Base-by-base conservation (phyloP, 176 grass and related monocot genomes). In the Hordeum marinum region DNA sequence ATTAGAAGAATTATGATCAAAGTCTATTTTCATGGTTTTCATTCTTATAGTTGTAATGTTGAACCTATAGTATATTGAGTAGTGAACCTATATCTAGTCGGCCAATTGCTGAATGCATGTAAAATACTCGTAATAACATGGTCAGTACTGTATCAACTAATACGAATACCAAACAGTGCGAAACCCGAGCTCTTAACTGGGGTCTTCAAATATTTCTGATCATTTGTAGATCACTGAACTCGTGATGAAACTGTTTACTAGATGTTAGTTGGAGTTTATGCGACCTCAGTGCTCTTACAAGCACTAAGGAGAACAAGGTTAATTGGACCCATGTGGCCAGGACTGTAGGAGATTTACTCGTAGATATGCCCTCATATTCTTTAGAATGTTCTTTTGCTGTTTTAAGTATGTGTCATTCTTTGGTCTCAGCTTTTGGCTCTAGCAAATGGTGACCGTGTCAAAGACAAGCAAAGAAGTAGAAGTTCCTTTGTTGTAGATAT, bases 391-490 rank as follows among this genome's bases (percentile, higher is more conserved):
- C 23, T 82, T 81, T 82, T 61, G 18, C 37, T 71, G 1, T 86
- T 61, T n/a, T 36, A 48, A 83, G 46, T 48, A 37, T 90, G 23
- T 85, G 43, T 80, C 5, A 72, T 87, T 77, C 36, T 91, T 83
- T 83, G 77, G 81, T 67, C 85, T 41, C 80, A 98, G 95, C 78
- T 98, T 82, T 85, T 98, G 70, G 92, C 95, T 82, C 65, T 98
- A 75, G 92, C 95, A 91, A 98, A 98, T 86, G 95, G 95, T 52
- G 95, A 98, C 77, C 87, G 95, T 63, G 95, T 98, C 67, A 98
- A 98, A 93, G 95, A 98, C 90, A 98, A 87, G 83, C 95, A 94
- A 90, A 83, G 90, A 72, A 98, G 90, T 86, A 87, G 92, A 86
- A 93, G 89, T 77, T 98, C 95, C 76, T 98, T 98, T 83, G 54